These are phyloP conservation scores for Eragrostis nindensis DNA, from an alignment of 176 grass and related monocot species.

Conservation along the genomic window DNA sequence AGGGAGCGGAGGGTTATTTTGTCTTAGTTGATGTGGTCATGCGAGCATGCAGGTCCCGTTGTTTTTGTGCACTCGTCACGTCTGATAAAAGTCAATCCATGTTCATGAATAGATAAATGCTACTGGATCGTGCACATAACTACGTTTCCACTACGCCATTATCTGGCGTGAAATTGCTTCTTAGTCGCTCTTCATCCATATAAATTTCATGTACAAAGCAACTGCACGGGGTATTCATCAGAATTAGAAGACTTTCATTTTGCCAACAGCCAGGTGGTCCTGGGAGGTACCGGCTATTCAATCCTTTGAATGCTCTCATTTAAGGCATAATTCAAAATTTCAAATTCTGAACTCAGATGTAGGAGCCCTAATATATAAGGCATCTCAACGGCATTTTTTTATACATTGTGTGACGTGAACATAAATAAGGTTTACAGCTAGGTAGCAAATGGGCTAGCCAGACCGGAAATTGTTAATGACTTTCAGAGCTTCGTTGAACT, in stretches of 20 bases:
- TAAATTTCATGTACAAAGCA: background rate
- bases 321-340: background rate
- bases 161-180: background rate
- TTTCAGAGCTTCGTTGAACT: background rate
- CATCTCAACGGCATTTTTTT: background rate
- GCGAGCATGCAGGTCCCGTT: background rate
- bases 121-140: background rate
- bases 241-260: background rate
- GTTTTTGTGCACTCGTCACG: background rate
- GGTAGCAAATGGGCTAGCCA: background rate
- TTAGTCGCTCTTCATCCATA: background rate
- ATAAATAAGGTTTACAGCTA: background rate
- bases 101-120: constrained; percentile 17
- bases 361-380: background rate
- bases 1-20: background rate
- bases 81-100: constrained; percentile 16
- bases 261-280: constrained; percentile 17
- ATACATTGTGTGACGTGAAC: background rate
- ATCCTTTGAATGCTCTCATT: background rate
- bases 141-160: constrained; percentile 2
- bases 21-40: background rate
- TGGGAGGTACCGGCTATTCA: constrained; percentile 1
- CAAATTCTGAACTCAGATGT: background rate
- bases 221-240: constrained; percentile 4
- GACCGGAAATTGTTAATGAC: background rate